These are phyloP conservation scores for Pleurotus giganteus DNA, from an alignment of 768 basidiomycete genomes.

Conservation along the genomic window DNA sequence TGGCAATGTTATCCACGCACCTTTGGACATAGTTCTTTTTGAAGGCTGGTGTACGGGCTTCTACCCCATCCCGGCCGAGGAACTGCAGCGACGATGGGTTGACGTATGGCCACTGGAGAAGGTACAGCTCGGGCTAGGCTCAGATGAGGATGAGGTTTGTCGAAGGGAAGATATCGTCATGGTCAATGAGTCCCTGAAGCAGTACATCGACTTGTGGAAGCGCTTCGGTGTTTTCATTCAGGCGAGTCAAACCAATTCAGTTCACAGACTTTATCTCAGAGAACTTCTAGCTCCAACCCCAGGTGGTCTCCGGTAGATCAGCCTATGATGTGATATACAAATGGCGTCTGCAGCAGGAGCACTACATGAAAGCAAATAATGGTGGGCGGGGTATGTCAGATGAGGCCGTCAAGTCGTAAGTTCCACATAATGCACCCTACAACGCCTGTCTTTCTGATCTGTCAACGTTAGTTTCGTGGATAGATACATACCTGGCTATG, in stretches of 20 bases:
- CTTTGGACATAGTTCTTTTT: conserved; percentile 77
- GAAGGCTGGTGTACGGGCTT: conserved; percentile 99
- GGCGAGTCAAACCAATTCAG: conserved; percentile 36
- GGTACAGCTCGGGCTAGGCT: conserved; percentile 31
- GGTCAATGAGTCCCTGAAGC: conserved; percentile 59
- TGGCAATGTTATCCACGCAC: conserved; percentile 23
- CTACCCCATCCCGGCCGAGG: conserved; percentile 50
- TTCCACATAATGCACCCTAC: conserved; percentile 24
- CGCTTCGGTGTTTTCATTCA: conserved; percentile 75
- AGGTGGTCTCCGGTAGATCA: not conserved
- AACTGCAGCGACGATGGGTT: conserved; percentile 55
- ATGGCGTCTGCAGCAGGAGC: conserved; percentile 92
- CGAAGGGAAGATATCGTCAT: conserved; percentile 53
- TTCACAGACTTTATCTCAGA: not conserved
- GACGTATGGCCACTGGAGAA: conserved; percentile 39
- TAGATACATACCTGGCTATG: conserved; percentile 92
- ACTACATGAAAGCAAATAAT: conserved; percentile 79
- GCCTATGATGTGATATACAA: conserved; percentile 65
- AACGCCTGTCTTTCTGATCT: not conserved
- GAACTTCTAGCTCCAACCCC: not conserved
- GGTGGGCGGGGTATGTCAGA: conserved; percentile 91
- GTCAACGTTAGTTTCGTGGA: conserved; percentile 78
- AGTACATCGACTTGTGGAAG: conserved; percentile 68
- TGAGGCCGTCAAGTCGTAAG: conserved; percentile 61
- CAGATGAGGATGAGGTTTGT: conserved; percentile 24